These are phyloP conservation scores for Aspergillus phoenicis DNA, from an alignment of 2,329 filamentous ascomycete species.

Conservation along the genomic window DNA sequence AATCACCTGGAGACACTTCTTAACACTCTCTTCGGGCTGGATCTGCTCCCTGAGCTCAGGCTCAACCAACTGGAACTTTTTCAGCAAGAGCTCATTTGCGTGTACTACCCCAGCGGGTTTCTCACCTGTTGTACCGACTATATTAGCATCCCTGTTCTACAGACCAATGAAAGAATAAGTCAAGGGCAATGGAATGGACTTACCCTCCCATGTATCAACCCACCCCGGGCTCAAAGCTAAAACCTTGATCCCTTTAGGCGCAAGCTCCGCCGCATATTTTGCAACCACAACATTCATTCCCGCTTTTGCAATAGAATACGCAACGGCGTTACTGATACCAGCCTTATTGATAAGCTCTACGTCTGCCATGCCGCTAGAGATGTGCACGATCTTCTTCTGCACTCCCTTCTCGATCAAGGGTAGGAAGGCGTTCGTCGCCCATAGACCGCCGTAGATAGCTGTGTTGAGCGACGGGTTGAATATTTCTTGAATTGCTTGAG, in stretches of 20 bases:
- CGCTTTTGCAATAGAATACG: slow-evolving; percentile 45
- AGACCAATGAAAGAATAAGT: not conserved
- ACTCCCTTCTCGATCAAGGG: slow-evolving; percentile 43
- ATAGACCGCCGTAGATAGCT: slow-evolving; percentile 9
- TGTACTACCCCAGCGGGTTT: slow-evolving; percentile 14
- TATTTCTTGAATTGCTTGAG: slow-evolving; percentile 14
- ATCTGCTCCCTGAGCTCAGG: slow-evolving; percentile 28
- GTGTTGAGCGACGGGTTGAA: slow-evolving; percentile 26
- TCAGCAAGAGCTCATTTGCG: slow-evolving; percentile 22
- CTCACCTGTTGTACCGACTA: slow-evolving; percentile 6
- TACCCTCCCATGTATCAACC: slow-evolving; percentile 29
- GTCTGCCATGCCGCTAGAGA: slow-evolving; percentile 44
- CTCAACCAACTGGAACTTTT: slow-evolving; percentile 23
- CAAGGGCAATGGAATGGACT: slow-evolving; percentile 8
- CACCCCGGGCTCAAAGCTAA: slow-evolving; percentile 40
- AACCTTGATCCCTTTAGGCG: slow-evolving; percentile 36
- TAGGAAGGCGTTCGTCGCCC: slow-evolving; percentile 42
- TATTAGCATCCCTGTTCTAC: not conserved
- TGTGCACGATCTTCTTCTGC: slow-evolving; percentile 48
- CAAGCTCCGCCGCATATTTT: slow-evolving; percentile 44
- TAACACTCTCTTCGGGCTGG: slow-evolving; percentile 29
- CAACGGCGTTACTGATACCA: slow-evolving; percentile 27
- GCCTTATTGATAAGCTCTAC: slow-evolving; percentile 21
- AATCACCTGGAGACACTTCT: slow-evolving; percentile 29
- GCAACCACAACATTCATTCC: slow-evolving; percentile 46